Conservation (phyloP, 192 early-diverging fungal species). For the Podila epigama region DNA sequence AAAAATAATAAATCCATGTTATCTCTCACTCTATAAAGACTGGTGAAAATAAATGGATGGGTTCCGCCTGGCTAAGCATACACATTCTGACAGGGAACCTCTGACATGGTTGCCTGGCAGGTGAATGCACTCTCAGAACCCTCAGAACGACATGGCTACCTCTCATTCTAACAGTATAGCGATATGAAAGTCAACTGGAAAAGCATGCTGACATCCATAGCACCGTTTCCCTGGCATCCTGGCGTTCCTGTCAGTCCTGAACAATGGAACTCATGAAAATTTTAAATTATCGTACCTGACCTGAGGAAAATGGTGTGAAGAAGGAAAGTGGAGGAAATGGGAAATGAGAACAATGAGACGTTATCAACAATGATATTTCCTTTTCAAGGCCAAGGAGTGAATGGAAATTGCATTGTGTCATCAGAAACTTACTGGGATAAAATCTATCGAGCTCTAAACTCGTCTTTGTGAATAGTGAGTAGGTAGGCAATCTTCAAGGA, state of each 20-base stretch:
- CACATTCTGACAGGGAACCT: not conserved
- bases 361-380: too few species aligned
- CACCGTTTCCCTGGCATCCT: constrained; percentile 10
- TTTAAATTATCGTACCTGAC: not conserved
- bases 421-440: too few species aligned
- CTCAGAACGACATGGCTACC: constrained; percentile 7
- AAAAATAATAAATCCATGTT: too few species aligned
- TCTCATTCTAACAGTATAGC: constrained; percentile 5
- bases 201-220: constrained; percentile 8
- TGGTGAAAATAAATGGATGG: too few species aligned
- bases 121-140: not conserved
- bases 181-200: not conserved
- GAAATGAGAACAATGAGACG: too few species aligned
- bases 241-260: constrained; percentile 1
- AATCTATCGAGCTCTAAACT: too few species aligned
- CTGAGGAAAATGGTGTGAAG: not conserved
- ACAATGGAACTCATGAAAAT: not conserved
- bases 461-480: too few species aligned
- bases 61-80: not conserved
- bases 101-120: constrained; percentile 3
- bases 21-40: too few species aligned
- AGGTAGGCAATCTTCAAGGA: too few species aligned
- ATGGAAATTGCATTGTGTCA: too few species aligned
- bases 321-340: too few species aligned
- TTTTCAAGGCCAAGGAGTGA: too few species aligned